Conservation (phyloP, 495 filamentous ascomycete genomes). For the Neurospora sp. region DNA sequence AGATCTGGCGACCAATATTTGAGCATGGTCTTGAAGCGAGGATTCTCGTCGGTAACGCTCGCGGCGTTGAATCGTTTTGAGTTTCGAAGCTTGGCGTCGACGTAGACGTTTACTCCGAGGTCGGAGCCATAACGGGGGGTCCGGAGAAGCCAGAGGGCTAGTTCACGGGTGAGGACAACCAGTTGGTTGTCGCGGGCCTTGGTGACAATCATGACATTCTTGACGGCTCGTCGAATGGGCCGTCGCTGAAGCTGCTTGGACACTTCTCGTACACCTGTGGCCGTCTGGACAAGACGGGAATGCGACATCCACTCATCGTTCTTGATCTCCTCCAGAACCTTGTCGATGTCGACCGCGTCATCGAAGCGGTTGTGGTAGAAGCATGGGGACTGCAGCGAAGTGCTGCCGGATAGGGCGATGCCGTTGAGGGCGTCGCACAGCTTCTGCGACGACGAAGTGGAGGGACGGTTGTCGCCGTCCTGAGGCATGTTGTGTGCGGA, state of each 20-base stretch:
- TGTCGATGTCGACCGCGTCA: constrained; percentile 88
- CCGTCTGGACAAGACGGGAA: constrained; percentile 86
- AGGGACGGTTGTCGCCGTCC: constrained; percentile 33
- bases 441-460: constrained; percentile 46
- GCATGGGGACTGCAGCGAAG: constrained; percentile 74
- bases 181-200: constrained; percentile 89
- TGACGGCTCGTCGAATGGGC: constrained; percentile 78
- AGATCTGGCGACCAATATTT: constrained; percentile 91
- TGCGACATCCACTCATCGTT: constrained; percentile 88
- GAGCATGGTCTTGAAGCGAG: constrained; percentile 66
- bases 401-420: constrained; percentile 35
- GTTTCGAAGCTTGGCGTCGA: constrained; percentile 79
- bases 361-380: constrained; percentile 97
- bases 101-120: constrained; percentile 78
- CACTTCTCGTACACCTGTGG: constrained; percentile 86
- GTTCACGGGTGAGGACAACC: constrained; percentile 72
- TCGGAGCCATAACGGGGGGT: constrained; percentile 76
- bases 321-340: constrained; percentile 86
- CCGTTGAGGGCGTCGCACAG: constrained; percentile 57
- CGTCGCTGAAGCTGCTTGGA: constrained; percentile 84
- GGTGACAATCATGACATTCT: constrained; percentile 91
- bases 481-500: constrained; percentile 27
- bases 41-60: constrained; percentile 58
- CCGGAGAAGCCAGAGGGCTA: constrained; percentile 75
- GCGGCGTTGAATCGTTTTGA: constrained; percentile 79